Conservation (phyloP, 495 filamentous ascomycete species). For the Xylaria sp. region DNA sequence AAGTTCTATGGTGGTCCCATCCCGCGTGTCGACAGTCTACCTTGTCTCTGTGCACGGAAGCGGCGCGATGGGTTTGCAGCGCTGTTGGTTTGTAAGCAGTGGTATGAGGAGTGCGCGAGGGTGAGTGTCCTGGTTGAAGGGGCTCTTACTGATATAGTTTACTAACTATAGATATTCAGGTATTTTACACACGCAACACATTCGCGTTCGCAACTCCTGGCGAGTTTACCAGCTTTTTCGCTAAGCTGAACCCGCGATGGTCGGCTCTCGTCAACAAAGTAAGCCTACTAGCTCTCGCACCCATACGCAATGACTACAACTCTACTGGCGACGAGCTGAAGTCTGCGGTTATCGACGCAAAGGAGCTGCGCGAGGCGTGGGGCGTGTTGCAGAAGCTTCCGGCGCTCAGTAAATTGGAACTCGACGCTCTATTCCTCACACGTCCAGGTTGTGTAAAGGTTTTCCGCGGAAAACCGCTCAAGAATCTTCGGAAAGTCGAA, state of each 20-base stretch:
- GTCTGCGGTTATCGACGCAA: neutral
- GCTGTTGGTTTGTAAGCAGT: constrained; percentile 34
- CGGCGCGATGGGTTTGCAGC: constrained; percentile 31
- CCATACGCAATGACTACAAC: neutral
- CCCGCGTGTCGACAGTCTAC: constrained; percentile 16
- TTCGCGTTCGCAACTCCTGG: constrained; percentile 40
- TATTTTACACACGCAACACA: constrained; percentile 40
- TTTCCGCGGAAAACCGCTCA: constrained; percentile 8
- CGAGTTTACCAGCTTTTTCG: neutral
- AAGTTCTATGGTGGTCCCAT: neutral
- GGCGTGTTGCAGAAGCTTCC: neutral
- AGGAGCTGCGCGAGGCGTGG: constrained; percentile 12
- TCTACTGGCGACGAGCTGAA: neutral
- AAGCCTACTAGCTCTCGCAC: neutral
- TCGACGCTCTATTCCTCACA: constrained; percentile 11
- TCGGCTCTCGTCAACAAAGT: constrained; percentile 18
- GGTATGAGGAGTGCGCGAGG: constrained; percentile 38
- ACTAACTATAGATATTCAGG: neutral
- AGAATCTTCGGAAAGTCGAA: constrained; percentile 2
- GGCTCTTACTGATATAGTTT: too few species aligned
- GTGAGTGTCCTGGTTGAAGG: constrained; percentile 5
- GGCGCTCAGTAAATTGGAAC: constrained; percentile 17
- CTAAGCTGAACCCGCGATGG: constrained; percentile 1
- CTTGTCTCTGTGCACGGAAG: constrained; percentile 34
- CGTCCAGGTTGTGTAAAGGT: neutral